Base-by-base conservation (phyloP, 306 rosid genomes). In the Citrullus amarus region DNA sequence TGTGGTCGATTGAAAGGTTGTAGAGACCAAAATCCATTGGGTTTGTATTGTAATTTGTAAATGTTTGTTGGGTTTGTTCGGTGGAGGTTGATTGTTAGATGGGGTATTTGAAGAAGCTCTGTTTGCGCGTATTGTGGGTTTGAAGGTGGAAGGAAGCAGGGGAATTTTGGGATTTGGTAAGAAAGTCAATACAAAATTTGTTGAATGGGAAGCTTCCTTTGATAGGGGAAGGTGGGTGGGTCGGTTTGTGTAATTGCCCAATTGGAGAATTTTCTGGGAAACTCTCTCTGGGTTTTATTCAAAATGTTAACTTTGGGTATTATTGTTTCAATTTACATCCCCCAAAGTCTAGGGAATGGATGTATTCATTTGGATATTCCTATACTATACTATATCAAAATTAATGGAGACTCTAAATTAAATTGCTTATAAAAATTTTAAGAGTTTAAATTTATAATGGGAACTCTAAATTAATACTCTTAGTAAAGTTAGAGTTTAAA, bases 101-200 rank as follows among this genome's bases (percentile, higher is more conserved):
- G 3, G 70, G 41, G 74, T 67, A 67, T 67, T 67, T 67, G 74
- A 67, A 65, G 72, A 65, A 67, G 74, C 53, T 30, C 28, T 43
- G 14, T 10, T 39, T 69, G 76, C 76, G 76, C 76, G 76, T 69
- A 4, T 9, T 9, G 57, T 9, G 57, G 11, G 54, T 10, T 68
- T 69, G 76, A 68, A 68, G 12, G 55, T 0, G 1, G 55, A 20
- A 68, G 74, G 74, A 68, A 68, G 39, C 54, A 18, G 74, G 8
- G 50, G 15, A 43, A 11, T 39, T 36, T 38, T 38, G 68, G 15
- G 41, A 12, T 28, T 61, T 2, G 71, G 14, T 15, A 41, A n/a
- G 6, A 22, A 44, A 46, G 56, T 41, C 51, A 22, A 69, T 20
- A 14, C 4, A 41, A 22, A 1, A 41, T n/a, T 44, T 22, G n/a